A percentile compares a stretch with the other conserved stretches of the same genome.
These are phyloP conservation scores for Peronospora destructor DNA, from an alignment of 352 stramenopile genomes.

Conservation along the genomic window DNA sequence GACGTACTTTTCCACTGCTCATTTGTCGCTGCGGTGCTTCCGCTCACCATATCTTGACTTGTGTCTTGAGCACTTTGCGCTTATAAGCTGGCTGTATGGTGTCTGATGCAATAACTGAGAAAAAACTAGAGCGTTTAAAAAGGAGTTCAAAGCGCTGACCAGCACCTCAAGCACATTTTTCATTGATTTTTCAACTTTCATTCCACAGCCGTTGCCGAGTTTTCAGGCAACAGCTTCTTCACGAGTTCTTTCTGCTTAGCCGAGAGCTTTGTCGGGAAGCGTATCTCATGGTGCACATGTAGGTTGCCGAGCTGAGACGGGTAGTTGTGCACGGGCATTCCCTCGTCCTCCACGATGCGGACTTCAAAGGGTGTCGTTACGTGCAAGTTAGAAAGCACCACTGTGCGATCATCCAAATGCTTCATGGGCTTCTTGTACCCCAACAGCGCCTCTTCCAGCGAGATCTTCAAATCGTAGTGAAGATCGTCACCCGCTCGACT, in stretches of 20 bases:
- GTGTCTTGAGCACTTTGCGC: background rate
- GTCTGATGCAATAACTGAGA: too few species aligned
- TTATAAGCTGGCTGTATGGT: background rate
- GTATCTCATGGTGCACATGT: constrained; percentile 92
- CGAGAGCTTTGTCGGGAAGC: constrained; percentile 88
- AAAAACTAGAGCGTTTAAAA: too few species aligned
- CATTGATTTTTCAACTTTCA: constrained; percentile 9
- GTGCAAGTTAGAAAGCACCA: constrained; percentile 74
- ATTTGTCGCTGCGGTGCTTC: constrained; percentile 1
- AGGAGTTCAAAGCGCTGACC: background rate
- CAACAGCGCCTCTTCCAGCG: constrained; percentile 93
- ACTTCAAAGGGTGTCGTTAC: constrained; percentile 93
- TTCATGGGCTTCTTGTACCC: constrained; percentile 90
- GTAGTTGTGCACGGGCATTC: constrained; percentile 92
- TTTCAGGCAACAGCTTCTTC: constrained; percentile 37
- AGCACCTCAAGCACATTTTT: background rate
- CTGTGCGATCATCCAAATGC: constrained; percentile 91
- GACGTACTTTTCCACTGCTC: constrained; percentile 29
- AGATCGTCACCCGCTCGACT: constrained; percentile 91
- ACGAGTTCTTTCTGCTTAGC: constrained; percentile 82
- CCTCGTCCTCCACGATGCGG: constrained; percentile 86
- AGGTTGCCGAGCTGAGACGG: constrained; percentile 89
- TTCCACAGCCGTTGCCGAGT: constrained; percentile 17
- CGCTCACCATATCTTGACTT: constrained; percentile 10
- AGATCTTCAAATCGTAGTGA: constrained; percentile 92